Evolutionary conservation across 1,139 yeast species (phyloP), one percentile per base, ranked within the genome.

Genomic region (Yamadazyma membranifaciens): DNA sequence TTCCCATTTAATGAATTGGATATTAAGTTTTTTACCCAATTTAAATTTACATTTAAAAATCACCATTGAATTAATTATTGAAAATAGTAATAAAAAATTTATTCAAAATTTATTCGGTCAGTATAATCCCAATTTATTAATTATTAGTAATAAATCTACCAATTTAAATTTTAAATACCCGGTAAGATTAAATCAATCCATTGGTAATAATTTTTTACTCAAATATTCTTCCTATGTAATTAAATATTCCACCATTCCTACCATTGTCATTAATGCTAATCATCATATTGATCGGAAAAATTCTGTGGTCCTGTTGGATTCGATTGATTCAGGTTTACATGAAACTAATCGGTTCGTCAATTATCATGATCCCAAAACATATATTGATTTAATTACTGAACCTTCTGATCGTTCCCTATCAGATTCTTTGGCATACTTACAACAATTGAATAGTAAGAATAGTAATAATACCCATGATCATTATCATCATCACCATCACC

Each of bases 121-220:
- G 46, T 71, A 71, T 50, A 73, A 64, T 42, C 78, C 78, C 2
- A 62, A 62, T 39, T 48, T 72, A 43, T 45, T 71, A 42, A 48
- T 76, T 2, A 49, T 67, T 35, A 74, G 76, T 3, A 70, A 66
- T 44, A 67, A 64, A 43, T 61, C 67, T 17, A 54, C 70, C 26
- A 70, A 68, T 48, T 55, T 70, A 43, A 72, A 72, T 51, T 72
- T 70, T 57, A 69, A 68, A 49, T 72, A 72, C 45, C 74, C 75
- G 2, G 49, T 62, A 20, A 62, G 64, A 42, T 50, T 65, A 43
- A 56, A 57, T 37, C 51, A 54, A 25, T 27, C 41, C 16, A 34
- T 38, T 6, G 46, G 53, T 15, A 51, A 50, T 44, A 41, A 48
- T 28, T 68, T 53, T 44, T 52, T 71, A 40, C 55, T 72, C 35